Evolutionary conservation across 2,329 filamentous ascomycete genomes (phyloP), one percentile per base, ranked within the genome.

Genomic region (Coniosporium tulheliwenetii): DNA sequence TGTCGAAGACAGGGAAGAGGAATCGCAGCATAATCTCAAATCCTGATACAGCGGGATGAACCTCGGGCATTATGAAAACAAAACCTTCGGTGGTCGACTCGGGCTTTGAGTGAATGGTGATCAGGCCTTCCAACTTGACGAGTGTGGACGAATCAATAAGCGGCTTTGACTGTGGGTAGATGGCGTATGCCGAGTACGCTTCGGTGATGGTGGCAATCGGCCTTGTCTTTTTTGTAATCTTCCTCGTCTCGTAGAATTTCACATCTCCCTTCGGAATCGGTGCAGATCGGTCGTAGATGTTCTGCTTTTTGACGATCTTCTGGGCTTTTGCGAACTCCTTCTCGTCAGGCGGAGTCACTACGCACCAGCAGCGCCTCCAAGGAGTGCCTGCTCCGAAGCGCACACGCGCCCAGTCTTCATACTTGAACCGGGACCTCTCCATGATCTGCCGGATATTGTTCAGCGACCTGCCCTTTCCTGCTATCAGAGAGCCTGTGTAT

Each of bases 51-150:
- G 85, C 87, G n/a, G 89, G 81, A 52, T 85, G 85, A 1, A 81
- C 75, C 59, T 98, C 91, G 3, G 91, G 91, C 87, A 98, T 95
- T 49, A 96, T 79, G 54, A 98, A 98, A 4, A 98, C 85, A 52
- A 95, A 95, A 0, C 91, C 91, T 57, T 98, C 91, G 0, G 81
- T 82, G 2, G 77, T 77, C 0, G 81, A 79, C 16, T 85, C 77
- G 8, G 83, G 79, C 10, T 78, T 74, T 0, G 81, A 80, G 61
- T 95, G 86, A 33, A 95, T 84, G 0, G 82, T 86, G 45, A 98
- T 85, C 46, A 77, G 77, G 8, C 87, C 91, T 62, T 98, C 91
- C 26, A 98, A 73, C 61, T 98, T 98, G 47, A 96, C 73, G 44
- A 98, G 65, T 0, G 89, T 95, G 1, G 91, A 96, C 44, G 89